Conservation (phyloP, 345 rosid species). For the Gossypium ekmanianum region DNA sequence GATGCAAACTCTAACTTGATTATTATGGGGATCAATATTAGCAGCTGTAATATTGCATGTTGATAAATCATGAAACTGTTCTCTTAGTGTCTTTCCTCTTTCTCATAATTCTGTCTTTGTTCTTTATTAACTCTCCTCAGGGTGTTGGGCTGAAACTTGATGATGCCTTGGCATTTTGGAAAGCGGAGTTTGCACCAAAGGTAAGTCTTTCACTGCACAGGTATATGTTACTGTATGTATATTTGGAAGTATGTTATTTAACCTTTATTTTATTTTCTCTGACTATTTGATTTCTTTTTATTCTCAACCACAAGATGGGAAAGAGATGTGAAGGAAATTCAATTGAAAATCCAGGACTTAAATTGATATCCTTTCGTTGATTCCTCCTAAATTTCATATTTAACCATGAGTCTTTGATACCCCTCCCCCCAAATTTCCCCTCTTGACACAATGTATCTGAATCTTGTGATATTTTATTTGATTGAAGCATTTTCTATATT, state of each 20-base stretch:
- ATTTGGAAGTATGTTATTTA: not conserved
- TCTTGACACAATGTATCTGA: not conserved
- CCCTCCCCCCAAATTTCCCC: not conserved
- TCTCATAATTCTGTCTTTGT: slow-evolving; percentile 2
- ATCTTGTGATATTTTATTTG: not conserved
- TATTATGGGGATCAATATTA: not conserved
- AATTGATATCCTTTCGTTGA: not conserved
- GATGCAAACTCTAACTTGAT: not conserved
- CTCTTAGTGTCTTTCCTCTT: not conserved
- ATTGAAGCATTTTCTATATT: not conserved
- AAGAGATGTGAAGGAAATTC: not conserved
- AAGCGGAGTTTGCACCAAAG: slow-evolving; percentile 81
- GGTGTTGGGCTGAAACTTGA: slow-evolving; percentile 91
- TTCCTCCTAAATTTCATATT: not conserved
- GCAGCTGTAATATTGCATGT: not conserved
- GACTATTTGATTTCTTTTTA: slow-evolving; percentile 1
- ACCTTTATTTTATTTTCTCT: not conserved
- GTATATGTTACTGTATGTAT: not conserved
- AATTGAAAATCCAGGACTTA: not conserved
- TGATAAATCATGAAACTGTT: slow-evolving; percentile 1
- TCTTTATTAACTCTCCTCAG: slow-evolving; percentile 27
- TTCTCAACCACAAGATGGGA: not conserved
- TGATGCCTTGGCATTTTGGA: slow-evolving; percentile 95
- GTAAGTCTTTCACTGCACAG: slow-evolving; percentile 29
- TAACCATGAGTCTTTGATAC: not conserved